Evolutionary conservation across 2,329 filamentous ascomycete species (phyloP), one percentile per base, ranked within the genome.

Genomic region (Ophiosphaerella narmari): DNA sequence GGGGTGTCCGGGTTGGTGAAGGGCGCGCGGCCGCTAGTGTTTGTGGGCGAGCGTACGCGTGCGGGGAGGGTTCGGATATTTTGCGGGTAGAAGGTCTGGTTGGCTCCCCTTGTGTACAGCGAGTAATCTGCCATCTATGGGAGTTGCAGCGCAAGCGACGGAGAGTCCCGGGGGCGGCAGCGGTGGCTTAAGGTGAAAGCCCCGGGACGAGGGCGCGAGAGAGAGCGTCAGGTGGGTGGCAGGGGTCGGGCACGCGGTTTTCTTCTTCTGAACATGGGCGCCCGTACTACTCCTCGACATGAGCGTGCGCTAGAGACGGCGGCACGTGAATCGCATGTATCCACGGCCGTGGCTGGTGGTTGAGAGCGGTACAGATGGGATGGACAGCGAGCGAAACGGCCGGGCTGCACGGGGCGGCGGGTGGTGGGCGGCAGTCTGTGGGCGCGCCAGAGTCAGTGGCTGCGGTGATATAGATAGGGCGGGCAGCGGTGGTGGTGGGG

Each of bases 121-220:
- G 82, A 83, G 63, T 75, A 77, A 85, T 88, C 83, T 78, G 86
- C 85, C 84, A 87, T 86, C 80, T 83, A 86, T 81, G 72, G 74
- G 59, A 62, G 57, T 59, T 50, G 62, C 59, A 53, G 55, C 58
- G 59, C 51, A 48, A 54, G 52, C 45, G 54, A 45, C 44, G 44
- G 55, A 56, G 43, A 52, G 48, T 57, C 59, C 61, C 66, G 69
- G 65, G 63, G 64, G 64, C 60, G 55, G 63, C 60, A 54, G 63
- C 60, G 58, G 60, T 53, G 63, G 62, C 61, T 55, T 60, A 50
- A 51, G 55, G 53, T 54, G 52, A 48, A 55, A 48, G 63, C 59
- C 60, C 56, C 54, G 65, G 52, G 59, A 55, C 48, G 63, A 41
- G 57, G 50, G 46, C 45, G 58, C 52, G 43, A 51, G 55, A 41